Evolutionary conservation across 1,139 yeast species (phyloP), one percentile per base, ranked within the genome.

Genomic region (Candida sojae): DNA sequence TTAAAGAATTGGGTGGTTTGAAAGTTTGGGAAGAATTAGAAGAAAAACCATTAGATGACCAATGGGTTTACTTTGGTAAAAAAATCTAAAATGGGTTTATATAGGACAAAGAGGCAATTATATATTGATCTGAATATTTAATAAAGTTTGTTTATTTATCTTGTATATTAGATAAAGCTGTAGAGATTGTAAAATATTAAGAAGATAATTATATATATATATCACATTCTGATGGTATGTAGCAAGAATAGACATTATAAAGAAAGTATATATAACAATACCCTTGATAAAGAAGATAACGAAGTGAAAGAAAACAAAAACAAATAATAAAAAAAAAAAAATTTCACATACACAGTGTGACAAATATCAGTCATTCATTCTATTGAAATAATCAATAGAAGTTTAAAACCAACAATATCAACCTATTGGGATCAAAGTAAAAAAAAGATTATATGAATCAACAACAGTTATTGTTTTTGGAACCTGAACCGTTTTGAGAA

Each of bases 61-160:
- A 84, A 63, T 84, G 89, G 89, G 82, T 79, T 41, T 84, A 84
- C 68, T 84, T 83, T 61, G 86, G 86, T 17, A 81, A 80, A 67
- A 79, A 78, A 63, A 64, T 79, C 48, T 81, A 68, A 62, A 17
- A 17, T 17, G 21, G 25, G 10, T 26, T 26, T 26, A 6, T 32
- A 17, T 38, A 35, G 28, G 26, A 21, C 21, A 17, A 17, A 17
- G 21, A 17, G 2, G 21, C 21, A 17, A 17, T 17, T 17, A 17
- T 17, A 17, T 17, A 17, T 17, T 17, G 21, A 17, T 17, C 21
- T 17, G 17, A 31, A 35, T 35, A 35, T 35, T 35, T 35, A 17
- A 17, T 17, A 17, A 17, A 17, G 21, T 17, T 17, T 17, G 21
- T 17, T 26, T 26, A 26, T 6, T 26, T 8, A 26, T 26, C 29